Evolutionary conservation across 1,284 basidiomycete species (phyloP).

Genomic region (Cryptococcus sp.): DNA sequence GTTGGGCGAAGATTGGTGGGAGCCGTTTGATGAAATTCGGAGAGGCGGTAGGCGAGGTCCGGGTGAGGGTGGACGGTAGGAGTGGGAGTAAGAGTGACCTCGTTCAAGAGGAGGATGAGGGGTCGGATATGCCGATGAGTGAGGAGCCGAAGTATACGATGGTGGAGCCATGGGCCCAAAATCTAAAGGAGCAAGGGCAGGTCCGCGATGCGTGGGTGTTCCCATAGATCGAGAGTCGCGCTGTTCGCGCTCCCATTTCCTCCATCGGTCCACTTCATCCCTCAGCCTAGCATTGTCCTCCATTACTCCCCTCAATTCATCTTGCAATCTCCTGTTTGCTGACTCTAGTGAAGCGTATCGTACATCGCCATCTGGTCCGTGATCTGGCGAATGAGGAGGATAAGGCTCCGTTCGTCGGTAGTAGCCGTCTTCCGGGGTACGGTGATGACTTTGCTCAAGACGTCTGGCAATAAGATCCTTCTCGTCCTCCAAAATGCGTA

Average conservation of each 20-base stretch:
- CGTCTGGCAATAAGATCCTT: constrained; percentile 22
- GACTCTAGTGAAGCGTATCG: constrained; percentile 32
- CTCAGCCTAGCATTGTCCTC: constrained; percentile 30
- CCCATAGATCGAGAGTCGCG: not conserved
- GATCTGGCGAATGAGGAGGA: constrained; percentile 12
- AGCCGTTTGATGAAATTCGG: not conserved
- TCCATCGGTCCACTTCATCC: constrained; percentile 22
- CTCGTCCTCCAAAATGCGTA: constrained; percentile 33
- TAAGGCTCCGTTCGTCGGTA: not conserved
- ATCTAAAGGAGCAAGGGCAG: not conserved
- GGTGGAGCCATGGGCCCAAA: not conserved
- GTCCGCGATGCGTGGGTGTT: too few species aligned
- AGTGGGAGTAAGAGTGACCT: not conserved
- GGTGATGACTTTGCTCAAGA: constrained; percentile 11
- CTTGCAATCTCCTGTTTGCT: constrained; percentile 32
- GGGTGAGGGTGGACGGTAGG: not conserved
- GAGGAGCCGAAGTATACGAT: not conserved
- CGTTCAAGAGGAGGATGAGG: not conserved
- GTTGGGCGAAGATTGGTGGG: not conserved
- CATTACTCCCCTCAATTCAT: constrained; percentile 20
- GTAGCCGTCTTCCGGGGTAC: not conserved
- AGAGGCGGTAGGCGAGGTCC: not conserved
- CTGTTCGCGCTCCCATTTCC: constrained; percentile 17
- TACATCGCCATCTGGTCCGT: constrained; percentile 17
- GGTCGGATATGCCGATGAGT: not conserved